These are phyloP conservation scores for Penicillium decumbens DNA, from an alignment of 2,329 filamentous ascomycete genomes.

Conservation along the genomic window DNA sequence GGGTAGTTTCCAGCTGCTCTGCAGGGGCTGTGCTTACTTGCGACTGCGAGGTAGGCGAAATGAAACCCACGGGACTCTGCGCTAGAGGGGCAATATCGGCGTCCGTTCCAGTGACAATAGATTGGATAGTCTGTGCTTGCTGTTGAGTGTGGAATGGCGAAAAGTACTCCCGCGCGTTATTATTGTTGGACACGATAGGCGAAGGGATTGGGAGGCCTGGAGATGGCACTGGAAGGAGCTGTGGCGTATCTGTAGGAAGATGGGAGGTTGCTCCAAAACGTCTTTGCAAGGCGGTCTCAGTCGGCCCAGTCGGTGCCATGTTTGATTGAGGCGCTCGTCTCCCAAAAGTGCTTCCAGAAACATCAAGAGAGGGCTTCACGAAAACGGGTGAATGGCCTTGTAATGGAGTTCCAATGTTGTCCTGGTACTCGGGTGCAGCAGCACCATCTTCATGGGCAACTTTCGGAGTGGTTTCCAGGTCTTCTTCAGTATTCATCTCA, in stretches of 20 bases:
- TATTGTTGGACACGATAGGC: constrained; percentile 31
- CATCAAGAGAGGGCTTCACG: constrained; percentile 17
- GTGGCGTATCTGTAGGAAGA: constrained; percentile 34
- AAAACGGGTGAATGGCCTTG: constrained; percentile 11
- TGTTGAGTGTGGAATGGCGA: constrained; percentile 14
- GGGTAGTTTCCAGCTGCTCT: neutral
- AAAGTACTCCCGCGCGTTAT: constrained; percentile 31
- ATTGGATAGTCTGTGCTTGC: constrained; percentile 4
- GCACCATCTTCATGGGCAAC: neutral
- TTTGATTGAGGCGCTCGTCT: constrained; percentile 5
- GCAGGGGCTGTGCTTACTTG: neutral
- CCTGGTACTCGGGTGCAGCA: neutral
- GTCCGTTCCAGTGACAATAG: neutral
- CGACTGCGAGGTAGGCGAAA: neutral
- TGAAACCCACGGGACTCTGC: neutral
- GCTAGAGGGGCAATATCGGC: neutral
- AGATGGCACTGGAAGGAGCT: constrained; percentile 38
- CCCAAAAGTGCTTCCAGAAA: constrained; percentile 10
- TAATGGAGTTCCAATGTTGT: constrained; percentile 1
- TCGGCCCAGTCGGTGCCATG: neutral
- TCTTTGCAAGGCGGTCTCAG: neutral
- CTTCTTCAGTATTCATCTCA: constrained; percentile 15
- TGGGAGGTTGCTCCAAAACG: constrained; percentile 5
- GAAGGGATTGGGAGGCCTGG: constrained; percentile 40
- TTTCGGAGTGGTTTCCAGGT: neutral